Evolutionary conservation across 257 asterid species (phyloP), one percentile per base, ranked within the genome.

Genomic region (Nicotiana benthamiana): DNA sequence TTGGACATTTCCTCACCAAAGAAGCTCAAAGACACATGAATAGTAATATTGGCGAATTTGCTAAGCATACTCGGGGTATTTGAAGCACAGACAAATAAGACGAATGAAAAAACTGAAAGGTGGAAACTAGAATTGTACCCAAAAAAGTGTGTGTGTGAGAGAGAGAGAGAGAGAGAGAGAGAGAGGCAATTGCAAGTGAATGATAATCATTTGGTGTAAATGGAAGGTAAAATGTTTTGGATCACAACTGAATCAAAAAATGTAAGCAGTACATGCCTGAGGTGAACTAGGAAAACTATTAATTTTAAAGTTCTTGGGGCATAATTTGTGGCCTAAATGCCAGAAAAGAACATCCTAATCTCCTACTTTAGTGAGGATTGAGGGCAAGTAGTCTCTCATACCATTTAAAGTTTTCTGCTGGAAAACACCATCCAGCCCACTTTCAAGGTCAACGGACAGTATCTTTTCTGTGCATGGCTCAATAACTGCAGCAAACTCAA

Each of bases 381-480:
- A 28, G 28, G 75, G 36, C 51, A 12, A 32, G 53, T 30, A 59
- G 60, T 40, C 67, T 68, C 43, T n/a, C 86, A 34, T 88, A 89
- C 98, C 94, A 72, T 75, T 80, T 57, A 89, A 83, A 85, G 85
- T 76, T 86, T 90, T 87, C 82, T 89, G 97, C 51, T 26, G 87
- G 30, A 94, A 90, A 83, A 89, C 92, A 53, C 87, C 83, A 85
- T 89, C 90, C 53, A 94, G 83, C 57, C 93, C 97, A 51, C 94
- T 85, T 85, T 86, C 93, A 80, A 93, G 80, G 83, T 80, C 90
- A 3, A 85, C 81, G 12, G 90, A 87, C 79, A 84, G 81, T 48
- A 94, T 83, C 82, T 86, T 86, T 77, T 86, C 95, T 27, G 79
- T 27, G 80, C 81, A 83, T 34, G 85, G 77, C 78, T 89, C 87